Percentiles rank a stretch among this genome's conserved stretches.
phyloP scores from a whole-genome alignment of 192 early-diverging fungal species.

The Ambispora gerdemannii region DNA sequence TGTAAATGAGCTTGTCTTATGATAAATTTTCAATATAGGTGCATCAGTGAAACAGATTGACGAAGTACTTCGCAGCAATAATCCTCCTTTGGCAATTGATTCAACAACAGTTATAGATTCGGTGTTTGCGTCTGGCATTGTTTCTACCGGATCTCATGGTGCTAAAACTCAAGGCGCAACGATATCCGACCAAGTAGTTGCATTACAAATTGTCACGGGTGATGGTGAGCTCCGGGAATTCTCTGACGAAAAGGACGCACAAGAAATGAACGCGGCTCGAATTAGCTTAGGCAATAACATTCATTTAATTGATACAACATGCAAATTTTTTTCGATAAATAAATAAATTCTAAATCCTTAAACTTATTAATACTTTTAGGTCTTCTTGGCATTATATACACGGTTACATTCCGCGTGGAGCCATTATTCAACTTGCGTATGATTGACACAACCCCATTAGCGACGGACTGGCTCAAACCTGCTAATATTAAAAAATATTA shows the following conservation, averaged over 20 bases:
- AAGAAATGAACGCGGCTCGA: slow-evolving; percentile 31
- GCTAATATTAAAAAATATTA: slow-evolving; percentile 5
- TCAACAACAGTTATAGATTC: slow-evolving; percentile 31
- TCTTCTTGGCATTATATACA: slow-evolving; percentile 39
- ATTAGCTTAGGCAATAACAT: slow-evolving; percentile 36
- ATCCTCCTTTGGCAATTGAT: slow-evolving; percentile 35
- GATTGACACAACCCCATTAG: slow-evolving; percentile 29
- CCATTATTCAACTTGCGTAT: slow-evolving; percentile 41
- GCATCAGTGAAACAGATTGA: slow-evolving; percentile 31
- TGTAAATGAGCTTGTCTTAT: neutral
- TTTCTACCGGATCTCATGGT: slow-evolving; percentile 29
- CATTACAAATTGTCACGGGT: slow-evolving; percentile 36
- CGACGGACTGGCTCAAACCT: slow-evolving; percentile 6
- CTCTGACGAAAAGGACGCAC: slow-evolving; percentile 13
- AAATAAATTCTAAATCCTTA: no score
- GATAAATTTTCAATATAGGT: slow-evolving; percentile 17
- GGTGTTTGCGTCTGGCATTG: neutral
- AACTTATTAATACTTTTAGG: slow-evolving; percentile 14
- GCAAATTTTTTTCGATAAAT: no score
- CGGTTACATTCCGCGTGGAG: slow-evolving; percentile 33
- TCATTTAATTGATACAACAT: neutral
- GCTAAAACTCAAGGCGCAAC: slow-evolving; percentile 32
- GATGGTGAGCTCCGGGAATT: slow-evolving; percentile 33
- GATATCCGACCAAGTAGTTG: slow-evolving; percentile 34
- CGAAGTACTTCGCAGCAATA: slow-evolving; percentile 18